Evolutionary conservation across 495 filamentous ascomycete species (phyloP).

Genomic region (Trichoderma asperelloides): DNA sequence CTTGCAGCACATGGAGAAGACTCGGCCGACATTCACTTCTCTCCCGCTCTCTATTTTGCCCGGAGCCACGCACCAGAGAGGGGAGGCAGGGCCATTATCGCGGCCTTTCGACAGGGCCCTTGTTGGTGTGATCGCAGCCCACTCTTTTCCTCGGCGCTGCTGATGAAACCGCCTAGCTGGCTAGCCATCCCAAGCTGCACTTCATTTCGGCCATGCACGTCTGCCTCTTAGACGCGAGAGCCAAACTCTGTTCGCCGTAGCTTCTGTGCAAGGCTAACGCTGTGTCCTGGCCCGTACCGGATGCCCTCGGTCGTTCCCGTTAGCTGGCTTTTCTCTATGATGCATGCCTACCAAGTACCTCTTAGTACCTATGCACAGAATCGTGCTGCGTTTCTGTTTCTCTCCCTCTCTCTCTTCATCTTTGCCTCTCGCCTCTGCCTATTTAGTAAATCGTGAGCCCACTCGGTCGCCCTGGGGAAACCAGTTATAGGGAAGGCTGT

Average conservation of each 20-base stretch:
- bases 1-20: too few relatives aligned
- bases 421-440: neutral
- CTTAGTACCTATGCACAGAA: too few relatives aligned
- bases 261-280: neutral
- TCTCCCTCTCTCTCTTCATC: too few relatives aligned
- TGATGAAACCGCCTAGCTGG: constrained; percentile 5
- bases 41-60: too few relatives aligned
- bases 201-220: constrained; percentile 9
- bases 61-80: neutral
- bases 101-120: neutral
- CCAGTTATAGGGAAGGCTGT: neutral
- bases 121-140: neutral
- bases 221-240: neutral
- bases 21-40: too few relatives aligned
- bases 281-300: neutral
- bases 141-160: neutral
- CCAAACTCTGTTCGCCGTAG: neutral
- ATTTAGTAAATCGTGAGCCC: neutral
- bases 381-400: neutral
- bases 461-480: too few relatives aligned
- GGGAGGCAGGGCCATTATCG: neutral
- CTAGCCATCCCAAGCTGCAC: neutral
- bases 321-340: too few relatives aligned
- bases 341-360: neutral
- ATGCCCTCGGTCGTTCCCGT: too few relatives aligned